Base-by-base conservation (phyloP, 257 asterid genomes). In the Scutellaria barbata region DNA sequence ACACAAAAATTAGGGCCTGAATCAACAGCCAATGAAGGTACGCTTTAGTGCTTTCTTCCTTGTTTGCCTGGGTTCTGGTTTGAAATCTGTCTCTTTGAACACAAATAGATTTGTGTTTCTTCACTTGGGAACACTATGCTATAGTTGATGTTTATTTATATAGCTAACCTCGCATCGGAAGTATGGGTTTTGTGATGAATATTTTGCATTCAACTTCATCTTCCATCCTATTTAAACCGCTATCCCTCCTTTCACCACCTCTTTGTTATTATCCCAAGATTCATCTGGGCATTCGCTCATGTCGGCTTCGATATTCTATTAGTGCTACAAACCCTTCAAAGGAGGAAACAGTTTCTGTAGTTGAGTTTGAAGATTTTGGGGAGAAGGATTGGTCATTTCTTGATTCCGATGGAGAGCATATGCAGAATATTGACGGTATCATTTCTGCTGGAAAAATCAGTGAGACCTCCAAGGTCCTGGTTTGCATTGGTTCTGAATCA, bases 321-420 rank as follows among this genome's bases (percentile, higher is more conserved):
- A 59, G 63, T 60, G 74, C 85, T 56, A 12, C 80, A 50, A 58
- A 48, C 60, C 66, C 87, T 73, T 79, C 79, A 13, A 50, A 75
- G 62, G 85, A 84, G 22, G 98, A 79, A 61, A 55, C 79, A 1
- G 78, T 74, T 77, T 73, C 88, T 33, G 83, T 63, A 35, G 71
- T 87, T 48, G 66, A 77, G 65, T 81, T 89, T 59, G 95, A 88
- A 79, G 96, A 87, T 67, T 63, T 85, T 45, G 80, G 83, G 76
- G 91, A 86, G 71, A 92, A 89, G 69, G 92, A 92, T 76, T 89
- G 95, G 93, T 85, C 97, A 7, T 85, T 92, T 81, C 92, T 92
- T 62, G 97, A 93, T 7, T 40, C 39, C 5, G 83, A 79, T 65
- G 85, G 69, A 74, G 84, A 71, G 71, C 83, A 80, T 62, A 68